These are phyloP conservation scores for Rheum nobile DNA, from an alignment of 148 eudicot genomes.

Conservation along the genomic window DNA sequence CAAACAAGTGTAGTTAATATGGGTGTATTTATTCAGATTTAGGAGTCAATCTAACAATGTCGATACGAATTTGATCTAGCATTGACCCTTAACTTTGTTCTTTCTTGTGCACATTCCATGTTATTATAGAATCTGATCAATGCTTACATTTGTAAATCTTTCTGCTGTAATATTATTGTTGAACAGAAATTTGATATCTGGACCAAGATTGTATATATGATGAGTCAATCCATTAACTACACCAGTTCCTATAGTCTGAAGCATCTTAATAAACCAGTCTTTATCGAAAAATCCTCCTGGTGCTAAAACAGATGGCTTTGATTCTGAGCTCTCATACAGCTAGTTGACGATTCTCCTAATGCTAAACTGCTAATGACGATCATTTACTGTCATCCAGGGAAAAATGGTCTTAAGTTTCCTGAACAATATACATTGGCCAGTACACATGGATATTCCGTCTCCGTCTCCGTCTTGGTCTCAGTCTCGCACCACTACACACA, in stretches of 20 bases:
- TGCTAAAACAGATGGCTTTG: constrained; percentile 58
- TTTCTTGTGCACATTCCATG: neutral
- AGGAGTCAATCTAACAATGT: neutral
- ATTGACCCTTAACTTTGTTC: neutral
- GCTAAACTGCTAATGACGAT: too few relatives aligned
- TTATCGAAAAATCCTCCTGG: constrained; percentile 85
- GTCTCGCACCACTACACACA: too few relatives aligned
- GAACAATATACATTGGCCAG: too few relatives aligned
- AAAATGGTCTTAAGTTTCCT: too few relatives aligned
- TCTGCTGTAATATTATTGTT: neutral
- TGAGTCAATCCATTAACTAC: constrained; percentile 56
- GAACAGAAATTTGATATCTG: constrained; percentile 35
- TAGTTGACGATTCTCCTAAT: constrained; percentile 38
- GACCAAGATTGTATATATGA: constrained; percentile 84
- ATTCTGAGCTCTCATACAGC: constrained; percentile 29
- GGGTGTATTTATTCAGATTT: neutral
- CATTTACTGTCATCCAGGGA: too few relatives aligned
- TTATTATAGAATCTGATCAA: neutral
- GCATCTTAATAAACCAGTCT: constrained; percentile 64
- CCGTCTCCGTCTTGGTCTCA: too few relatives aligned
- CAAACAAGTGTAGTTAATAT: neutral
- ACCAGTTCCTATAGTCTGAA: constrained; percentile 47
- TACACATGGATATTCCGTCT: too few relatives aligned
- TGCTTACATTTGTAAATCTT: neutral
- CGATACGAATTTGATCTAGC: neutral